Evolutionary conservation across 2,329 filamentous ascomycete genomes (phyloP), one percentile per base, ranked within the genome.

Genomic region (Parastagonospora nodorum): DNA sequence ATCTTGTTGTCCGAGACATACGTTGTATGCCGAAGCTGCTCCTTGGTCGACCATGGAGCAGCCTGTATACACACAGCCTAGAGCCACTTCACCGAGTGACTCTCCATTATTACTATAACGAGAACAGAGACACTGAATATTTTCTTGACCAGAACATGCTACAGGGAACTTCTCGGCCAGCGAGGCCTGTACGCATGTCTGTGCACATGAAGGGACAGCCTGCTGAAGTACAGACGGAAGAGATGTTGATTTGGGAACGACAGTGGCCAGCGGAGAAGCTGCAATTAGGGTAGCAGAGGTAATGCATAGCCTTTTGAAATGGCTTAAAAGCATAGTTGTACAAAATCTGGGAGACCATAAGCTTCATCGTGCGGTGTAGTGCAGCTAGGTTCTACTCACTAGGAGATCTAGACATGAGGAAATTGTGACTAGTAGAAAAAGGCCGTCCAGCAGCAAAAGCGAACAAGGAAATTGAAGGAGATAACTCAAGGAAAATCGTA

Each of bases 311-410:
- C 67, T 67, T 66, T 64, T 66, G 48, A 64, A 57, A 64, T 66
- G 68, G 64, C 70, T 66, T 59, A 71, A 54, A 66, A 69, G 64
- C 71, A 74, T 74, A 74, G 57, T 71, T 59, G 64, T 73, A 72
- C 70, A 70, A 50, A 52, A 63, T 57, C 67, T 71, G 58, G 45
- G 53, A 51, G 51, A 47, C 33, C 29, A 60, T 73, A 55, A 72
- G 66, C 66, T 61, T 52, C 61, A 67, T 69, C 60, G 60, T 57
- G 45, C 42, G 44, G 38, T 54, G 27, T 35, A 46, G 46, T 9
- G 28, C 38, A 33, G 50, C 46, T 36, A 42, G 42, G 62, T 56
- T 55, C 44, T 64, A 71, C 65, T 68, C 54, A 63, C 57, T 60
- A 67, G 57, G 60, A 65, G 61, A 68, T 60, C 55, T 62, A 64